These are phyloP conservation scores for Leccinum pallidistipes DNA, from an alignment of 1,284 basidiomycete species.

Conservation along the genomic window DNA sequence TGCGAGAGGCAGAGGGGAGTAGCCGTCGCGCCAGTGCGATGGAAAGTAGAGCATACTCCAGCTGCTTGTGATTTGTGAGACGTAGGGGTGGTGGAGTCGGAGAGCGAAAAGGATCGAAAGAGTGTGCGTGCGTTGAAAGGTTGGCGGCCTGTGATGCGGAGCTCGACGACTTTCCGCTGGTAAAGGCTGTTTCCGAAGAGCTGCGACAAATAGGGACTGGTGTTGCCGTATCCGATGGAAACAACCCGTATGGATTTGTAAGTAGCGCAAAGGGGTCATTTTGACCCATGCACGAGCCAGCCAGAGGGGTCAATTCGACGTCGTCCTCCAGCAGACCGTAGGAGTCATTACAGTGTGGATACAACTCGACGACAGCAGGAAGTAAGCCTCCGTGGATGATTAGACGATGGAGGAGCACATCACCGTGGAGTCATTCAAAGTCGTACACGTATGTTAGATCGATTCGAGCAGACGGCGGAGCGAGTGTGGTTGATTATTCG, in stretches of 20 bases:
- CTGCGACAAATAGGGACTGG: conserved; percentile 38
- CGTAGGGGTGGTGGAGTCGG: conserved; percentile 59
- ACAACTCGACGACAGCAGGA: too few species aligned
- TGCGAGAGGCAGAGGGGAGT: conserved; percentile 62
- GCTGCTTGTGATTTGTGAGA: conserved; percentile 82
- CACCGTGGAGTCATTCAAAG: conserved; percentile 61
- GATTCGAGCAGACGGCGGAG: conserved; percentile 66
- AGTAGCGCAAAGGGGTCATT: conserved; percentile 69
- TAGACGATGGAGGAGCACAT: conserved; percentile 31
- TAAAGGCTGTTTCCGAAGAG: conserved; percentile 82
- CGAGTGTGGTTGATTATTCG: conserved; percentile 73
- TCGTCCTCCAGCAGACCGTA: conserved; percentile 85
- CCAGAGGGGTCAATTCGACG: conserved; percentile 75
- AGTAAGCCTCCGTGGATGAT: too few species aligned
- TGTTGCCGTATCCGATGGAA: conserved; percentile 53
- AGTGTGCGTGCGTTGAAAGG: conserved; percentile 64
- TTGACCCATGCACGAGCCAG: conserved; percentile 80
- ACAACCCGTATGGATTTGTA: conserved; percentile 11
- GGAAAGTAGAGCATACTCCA: conserved; percentile 92
- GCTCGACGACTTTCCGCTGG: conserved; percentile 78
- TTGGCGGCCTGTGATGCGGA: conserved; percentile 65
- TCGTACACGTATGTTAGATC: conserved; percentile 46
- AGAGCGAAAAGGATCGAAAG: conserved; percentile 46
- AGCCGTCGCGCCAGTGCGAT: conserved; percentile 76
- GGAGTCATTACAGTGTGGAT: conserved; percentile 17